Evolutionary conservation across 208 protist genomes (phyloP), one percentile per base, ranked within the genome.

Genomic region (Strigomonas oncopelti): DNA sequence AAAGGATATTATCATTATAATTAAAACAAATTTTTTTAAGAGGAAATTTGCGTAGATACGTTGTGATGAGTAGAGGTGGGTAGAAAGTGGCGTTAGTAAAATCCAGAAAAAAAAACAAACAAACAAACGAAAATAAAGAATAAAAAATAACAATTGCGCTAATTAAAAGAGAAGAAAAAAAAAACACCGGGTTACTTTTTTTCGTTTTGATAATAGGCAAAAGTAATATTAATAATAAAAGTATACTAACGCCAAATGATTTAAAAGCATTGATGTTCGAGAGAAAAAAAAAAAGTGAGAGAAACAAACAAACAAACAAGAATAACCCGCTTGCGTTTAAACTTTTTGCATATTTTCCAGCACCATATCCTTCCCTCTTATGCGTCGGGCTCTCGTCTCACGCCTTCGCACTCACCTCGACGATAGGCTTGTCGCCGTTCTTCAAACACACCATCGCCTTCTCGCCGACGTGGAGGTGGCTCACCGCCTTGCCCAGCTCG

Each of bases 391-490:
- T 1, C n/a, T n/a, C n/a, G n/a, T n/a, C n/a, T n/a, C n/a, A n/a
- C n/a, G 13, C n/a, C 53, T 27, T 58, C 27, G 53, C n/a, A 14
- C 14, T 8, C 53, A 80, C 72, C 36, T 84, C 80, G 42, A 91
- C 78, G 29, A 66, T 67, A 64, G 52, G 60, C 22, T 61, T 68
- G 38, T 65, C 64, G 11, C 83, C 78, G 56, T 71, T 78, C 58
- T 83, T 83, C 54, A 87, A 87, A 67, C 77, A 74, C 27, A 75
- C 81, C 7, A 55, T 76, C 13, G 78, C 86, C 31, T 66, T 81
- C 70, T 92, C 87, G 9, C 87, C 81, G 4, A 83, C 36, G 71
- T 89, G 83, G n/a, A 92, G 57, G 81, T 88, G 77, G 20, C 58
- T 14, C 5, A 70, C 32, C 14, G 80, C 87, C 36, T 29, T 59